Evolutionary conservation across 1,284 basidiomycete genomes (phyloP).

Genomic region (Apiotrichum veenhuisii): DNA sequence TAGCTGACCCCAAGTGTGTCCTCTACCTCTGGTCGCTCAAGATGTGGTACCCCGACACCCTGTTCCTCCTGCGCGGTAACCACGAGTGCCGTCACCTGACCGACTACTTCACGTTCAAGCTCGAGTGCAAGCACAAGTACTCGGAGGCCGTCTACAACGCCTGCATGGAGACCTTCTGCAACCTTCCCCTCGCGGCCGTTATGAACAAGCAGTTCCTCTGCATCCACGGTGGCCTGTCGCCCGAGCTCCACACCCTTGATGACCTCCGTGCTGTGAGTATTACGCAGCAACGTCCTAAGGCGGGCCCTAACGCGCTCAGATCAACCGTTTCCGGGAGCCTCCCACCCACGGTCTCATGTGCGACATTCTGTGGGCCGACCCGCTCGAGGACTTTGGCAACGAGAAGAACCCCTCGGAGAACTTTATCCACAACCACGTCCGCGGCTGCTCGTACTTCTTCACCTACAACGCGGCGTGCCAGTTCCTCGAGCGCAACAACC

Average conservation of each 20-base stretch:
- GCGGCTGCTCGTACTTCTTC: constrained; percentile 95
- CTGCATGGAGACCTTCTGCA: constrained; percentile 90
- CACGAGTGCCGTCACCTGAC: constrained; percentile 97
- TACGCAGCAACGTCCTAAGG: not conserved
- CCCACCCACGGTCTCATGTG: constrained; percentile 93
- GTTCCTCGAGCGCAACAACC: constrained; percentile 88
- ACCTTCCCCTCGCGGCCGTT: constrained; percentile 82
- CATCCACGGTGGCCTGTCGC: constrained; percentile 88
- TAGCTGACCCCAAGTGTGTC: constrained; percentile 61
- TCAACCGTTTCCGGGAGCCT: constrained; percentile 92
- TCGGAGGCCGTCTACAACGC: constrained; percentile 85
- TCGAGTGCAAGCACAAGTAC: constrained; percentile 94
- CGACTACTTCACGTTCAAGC: constrained; percentile 96
- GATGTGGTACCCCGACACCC: constrained; percentile 86
- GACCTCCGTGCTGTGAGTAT: constrained; percentile 64
- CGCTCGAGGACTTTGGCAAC: constrained; percentile 86
- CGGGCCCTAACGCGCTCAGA: constrained; percentile 52
- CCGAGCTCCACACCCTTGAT: constrained; percentile 84
- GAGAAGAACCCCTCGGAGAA: constrained; percentile 76
- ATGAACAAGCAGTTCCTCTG: constrained; percentile 99
- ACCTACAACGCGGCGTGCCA: constrained; percentile 92
- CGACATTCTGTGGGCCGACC: constrained; percentile 92
- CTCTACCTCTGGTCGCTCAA: constrained; percentile 89
- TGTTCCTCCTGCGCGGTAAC: constrained; percentile 90
- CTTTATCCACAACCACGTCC: constrained; percentile 88